Conservation (phyloP, 805 yeast species). For the Scheffersomyces ergatensis region DNA sequence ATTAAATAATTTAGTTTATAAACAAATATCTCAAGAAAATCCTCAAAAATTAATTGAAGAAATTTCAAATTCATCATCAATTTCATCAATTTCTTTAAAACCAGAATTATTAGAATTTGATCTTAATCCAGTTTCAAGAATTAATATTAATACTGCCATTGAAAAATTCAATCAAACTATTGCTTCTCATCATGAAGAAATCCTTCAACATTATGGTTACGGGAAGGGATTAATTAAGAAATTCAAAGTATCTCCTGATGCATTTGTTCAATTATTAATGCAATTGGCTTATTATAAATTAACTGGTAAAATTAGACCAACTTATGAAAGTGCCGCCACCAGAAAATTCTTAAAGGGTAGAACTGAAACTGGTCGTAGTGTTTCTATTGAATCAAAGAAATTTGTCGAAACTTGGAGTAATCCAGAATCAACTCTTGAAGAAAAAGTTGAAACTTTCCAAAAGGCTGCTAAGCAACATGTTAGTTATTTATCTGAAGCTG, state of each 20-base stretch:
- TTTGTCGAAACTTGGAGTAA: conserved; percentile 77
- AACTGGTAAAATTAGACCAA: conserved; percentile 79
- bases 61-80: conserved; percentile 12
- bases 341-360: conserved; percentile 86
- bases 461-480: conserved; percentile 75
- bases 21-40: conserved; percentile 47
- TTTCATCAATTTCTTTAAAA: conserved; percentile 6
- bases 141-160: conserved; percentile 55
- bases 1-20: conserved; percentile 72
- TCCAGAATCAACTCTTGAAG: conserved; percentile 45
- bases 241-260: conserved; percentile 89
- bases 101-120: conserved; percentile 49
- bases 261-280: conserved; percentile 84
- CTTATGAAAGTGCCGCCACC: conserved; percentile 95
- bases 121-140: conserved; percentile 49
- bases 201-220: conserved; percentile 77
- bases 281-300: conserved; percentile 88
- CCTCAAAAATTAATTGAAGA: conserved; percentile 28
- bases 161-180: conserved; percentile 55
- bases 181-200: conserved; percentile 67
- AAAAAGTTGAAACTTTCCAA: conserved; percentile 66
- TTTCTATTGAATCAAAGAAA: conserved; percentile 63
- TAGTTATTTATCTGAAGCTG: conserved; percentile 69
- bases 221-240: conserved; percentile 86
- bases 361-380: conserved; percentile 90